phyloP scores from a whole-genome alignment of 371 early-diverging fungal genomes.

The Rhizopus microsporus region DNA sequence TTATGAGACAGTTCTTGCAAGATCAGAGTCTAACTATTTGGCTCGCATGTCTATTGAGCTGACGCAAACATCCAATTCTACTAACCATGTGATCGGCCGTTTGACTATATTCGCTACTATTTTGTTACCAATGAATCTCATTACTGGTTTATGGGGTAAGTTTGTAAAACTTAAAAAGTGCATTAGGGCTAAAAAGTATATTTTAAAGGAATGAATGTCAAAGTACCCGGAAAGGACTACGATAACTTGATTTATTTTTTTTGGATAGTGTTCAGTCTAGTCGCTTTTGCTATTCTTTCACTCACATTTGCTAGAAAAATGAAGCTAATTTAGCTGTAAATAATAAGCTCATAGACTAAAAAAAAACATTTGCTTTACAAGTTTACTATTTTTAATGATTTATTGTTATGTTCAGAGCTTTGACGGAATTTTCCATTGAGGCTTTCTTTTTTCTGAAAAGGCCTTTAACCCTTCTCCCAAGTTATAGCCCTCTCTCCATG shows the following conservation, averaged over 20 bases:
- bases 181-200: neutral
- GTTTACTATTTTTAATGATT: no score
- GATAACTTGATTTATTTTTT: slow-evolving; percentile 47
- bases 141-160: slow-evolving; percentile 72
- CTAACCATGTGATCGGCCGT: slow-evolving; percentile 86
- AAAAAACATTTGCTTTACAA: neutral
- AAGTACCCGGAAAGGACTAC: slow-evolving; percentile 68
- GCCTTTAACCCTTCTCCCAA: slow-evolving; percentile 44
- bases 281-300: slow-evolving; percentile 40
- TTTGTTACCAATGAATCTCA: slow-evolving; percentile 88
- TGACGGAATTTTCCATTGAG: slow-evolving; percentile 42
- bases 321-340: slow-evolving; percentile 19
- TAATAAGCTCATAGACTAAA: neutral
- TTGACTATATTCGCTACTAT: slow-evolving; percentile 90
- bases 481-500: slow-evolving; percentile 42
- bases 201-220: slow-evolving; percentile 71
- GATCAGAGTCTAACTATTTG: slow-evolving; percentile 92
- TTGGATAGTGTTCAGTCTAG: slow-evolving; percentile 40
- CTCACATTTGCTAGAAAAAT: slow-evolving; percentile 32
- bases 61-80: slow-evolving; percentile 86
- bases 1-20: slow-evolving; percentile 86
- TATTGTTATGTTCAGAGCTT: slow-evolving; percentile 10
- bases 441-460: slow-evolving; percentile 39
- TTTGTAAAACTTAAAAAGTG: neutral
- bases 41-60: slow-evolving; percentile 95